Percentiles rank a stretch among this genome's conserved stretches.
These are phyloP conservation scores for Entophlyctis luteolus DNA, from an alignment of 192 early-diverging fungal species.

Conservation along the genomic window DNA sequence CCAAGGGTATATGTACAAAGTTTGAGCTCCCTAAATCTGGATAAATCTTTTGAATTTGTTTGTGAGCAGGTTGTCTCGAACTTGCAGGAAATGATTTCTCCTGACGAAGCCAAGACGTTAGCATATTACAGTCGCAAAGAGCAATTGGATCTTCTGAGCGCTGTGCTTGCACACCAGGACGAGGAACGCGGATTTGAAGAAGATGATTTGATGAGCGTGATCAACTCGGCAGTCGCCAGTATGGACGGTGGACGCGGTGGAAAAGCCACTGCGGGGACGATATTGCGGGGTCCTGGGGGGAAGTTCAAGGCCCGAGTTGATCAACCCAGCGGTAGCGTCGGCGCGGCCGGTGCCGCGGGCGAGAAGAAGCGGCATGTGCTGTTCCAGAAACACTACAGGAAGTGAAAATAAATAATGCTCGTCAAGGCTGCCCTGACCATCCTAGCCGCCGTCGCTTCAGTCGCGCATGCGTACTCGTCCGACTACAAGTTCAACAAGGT, in stretches of 20 bases:
- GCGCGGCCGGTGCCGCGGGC: not conserved
- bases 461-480: not conserved
- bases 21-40: not conserved
- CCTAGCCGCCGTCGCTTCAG: too few species aligned
- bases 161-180: slow-evolving; percentile 17
- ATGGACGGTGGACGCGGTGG: not conserved
- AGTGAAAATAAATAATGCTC: slow-evolving; percentile 1
- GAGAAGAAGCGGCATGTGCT: slow-evolving; percentile 7
- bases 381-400: not conserved
- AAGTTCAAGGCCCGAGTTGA: slow-evolving; percentile 8
- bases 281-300: slow-evolving; percentile 16
- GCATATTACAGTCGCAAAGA: slow-evolving; percentile 20
- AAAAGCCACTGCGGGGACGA: too few species aligned
- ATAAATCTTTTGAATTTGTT: not conserved
- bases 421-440: too few species aligned
- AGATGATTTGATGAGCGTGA: slow-evolving; percentile 19
- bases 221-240: not conserved
- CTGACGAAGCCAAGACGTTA: slow-evolving; percentile 10
- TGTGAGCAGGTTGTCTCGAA: slow-evolving; percentile 8
- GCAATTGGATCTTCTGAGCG: slow-evolving; percentile 7
- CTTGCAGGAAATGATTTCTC: slow-evolving; percentile 5
- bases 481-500: slow-evolving; percentile 18
- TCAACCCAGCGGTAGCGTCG: too few species aligned
- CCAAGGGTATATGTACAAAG: slow-evolving; percentile 87
- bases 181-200: slow-evolving; percentile 14